Conservation (phyloP, 345 rosid species). For the Corchorus capsularis region DNA sequence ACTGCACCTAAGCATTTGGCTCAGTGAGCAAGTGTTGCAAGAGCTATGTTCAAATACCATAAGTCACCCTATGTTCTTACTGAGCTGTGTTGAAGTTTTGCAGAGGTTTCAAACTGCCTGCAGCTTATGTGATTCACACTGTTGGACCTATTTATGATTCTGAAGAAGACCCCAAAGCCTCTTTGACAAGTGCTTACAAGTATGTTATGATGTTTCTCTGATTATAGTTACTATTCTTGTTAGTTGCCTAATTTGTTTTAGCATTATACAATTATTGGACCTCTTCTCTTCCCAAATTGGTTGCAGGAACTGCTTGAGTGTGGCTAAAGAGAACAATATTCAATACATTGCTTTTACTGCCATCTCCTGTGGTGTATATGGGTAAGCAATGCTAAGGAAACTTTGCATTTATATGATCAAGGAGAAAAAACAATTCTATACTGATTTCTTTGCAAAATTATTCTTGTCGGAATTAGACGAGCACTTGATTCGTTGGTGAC, state of each 20-base stretch:
- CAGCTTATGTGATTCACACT: slow-evolving; percentile 73
- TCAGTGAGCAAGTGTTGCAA: too few species aligned
- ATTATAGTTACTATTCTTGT: background rate
- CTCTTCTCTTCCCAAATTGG: slow-evolving; percentile 18
- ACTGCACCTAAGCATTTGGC: too few species aligned
- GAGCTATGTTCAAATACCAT: too few species aligned
- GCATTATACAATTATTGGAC: background rate
- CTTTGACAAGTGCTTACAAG: slow-evolving; percentile 68
- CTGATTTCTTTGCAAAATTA: too few species aligned
- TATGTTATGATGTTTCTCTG: slow-evolving; percentile 15
- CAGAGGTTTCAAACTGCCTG: slow-evolving; percentile 83
- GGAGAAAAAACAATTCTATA: too few species aligned
- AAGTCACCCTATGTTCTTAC: too few species aligned
- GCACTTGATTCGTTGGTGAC: too few species aligned
- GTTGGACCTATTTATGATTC: slow-evolving; percentile 76
- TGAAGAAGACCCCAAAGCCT: slow-evolving; percentile 51
- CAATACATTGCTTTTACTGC: slow-evolving; percentile 85
- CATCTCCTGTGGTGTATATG: slow-evolving; percentile 72
- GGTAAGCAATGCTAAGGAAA: slow-evolving; percentile 53
- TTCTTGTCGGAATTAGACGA: too few species aligned
- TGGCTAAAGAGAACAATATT: slow-evolving; percentile 73
- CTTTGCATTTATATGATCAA: too few species aligned
- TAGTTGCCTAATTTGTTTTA: background rate
- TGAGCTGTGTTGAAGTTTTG: slow-evolving; percentile 17
- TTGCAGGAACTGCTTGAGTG: slow-evolving; percentile 66